Base-by-base conservation (phyloP, 345 rosid genomes). In the Theobroma cacao region DNA sequence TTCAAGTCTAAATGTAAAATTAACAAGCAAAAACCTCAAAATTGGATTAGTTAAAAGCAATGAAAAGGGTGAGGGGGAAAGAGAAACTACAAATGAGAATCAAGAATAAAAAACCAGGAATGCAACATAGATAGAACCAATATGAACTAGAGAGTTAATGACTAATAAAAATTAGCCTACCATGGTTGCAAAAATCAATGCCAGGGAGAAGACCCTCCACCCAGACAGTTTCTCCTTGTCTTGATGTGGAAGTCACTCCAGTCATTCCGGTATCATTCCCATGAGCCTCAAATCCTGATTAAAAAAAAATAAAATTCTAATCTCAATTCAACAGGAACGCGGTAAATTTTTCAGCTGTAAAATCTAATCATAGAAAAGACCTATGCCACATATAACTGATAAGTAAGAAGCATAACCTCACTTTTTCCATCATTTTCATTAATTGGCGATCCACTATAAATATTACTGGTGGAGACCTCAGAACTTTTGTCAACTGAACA, bases 181-280 rank as follows among this genome's bases (percentile, higher is more conserved):
- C 96, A 82, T 95, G 99, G 85, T 95, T 95, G 84, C 97, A 93
- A 84, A 93, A 93, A 88, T 95, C 99, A 85, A 95, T 95, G 82
- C 93, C 97, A 47, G 98, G 99, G 77, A 95, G 92, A 86, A 95
- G 96, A 81, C 99, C 98, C 87, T 95, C 98, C 50, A 95, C 96
- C 97, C 97, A 95, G 75, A 93, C 80, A 67, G 92, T 90, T 76
- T 92, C 98, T 79, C 78, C 84, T 47, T 85, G 80, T 76, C n/a
- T 62, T 17, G 89, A 76, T 36, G 79, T 73, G 20, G 85, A 79
- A 75, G 85, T 30, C 33, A 64, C 80, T 69, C 83, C 88, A 79
- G 58, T 75, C 64, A 78, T 84, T 78, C 80, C 77, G 63, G 31
- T 47, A 73, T 81, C 78, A 61, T 41, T 78, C 48, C 13, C 80